These are phyloP conservation scores for Antarctomyces pellizariae DNA, from an alignment of 495 filamentous ascomycete genomes.

Conservation along the genomic window DNA sequence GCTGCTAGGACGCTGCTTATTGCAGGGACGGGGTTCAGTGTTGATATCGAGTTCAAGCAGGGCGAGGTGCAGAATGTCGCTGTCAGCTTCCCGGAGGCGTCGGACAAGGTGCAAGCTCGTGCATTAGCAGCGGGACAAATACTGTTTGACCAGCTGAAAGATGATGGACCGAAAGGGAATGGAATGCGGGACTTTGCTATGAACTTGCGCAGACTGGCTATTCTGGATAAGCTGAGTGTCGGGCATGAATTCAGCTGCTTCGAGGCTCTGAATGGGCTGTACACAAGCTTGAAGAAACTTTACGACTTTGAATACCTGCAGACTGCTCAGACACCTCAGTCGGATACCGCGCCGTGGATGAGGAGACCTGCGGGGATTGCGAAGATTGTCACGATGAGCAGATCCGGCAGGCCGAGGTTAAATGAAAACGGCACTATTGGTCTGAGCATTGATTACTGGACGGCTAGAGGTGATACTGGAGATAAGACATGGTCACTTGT, in stretches of 20 bases:
- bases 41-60: slow-evolving; percentile 28
- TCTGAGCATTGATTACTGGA: slow-evolving; percentile 72
- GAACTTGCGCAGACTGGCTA: slow-evolving; percentile 60
- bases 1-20: slow-evolving; percentile 36
- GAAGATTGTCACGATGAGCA: slow-evolving; percentile 33
- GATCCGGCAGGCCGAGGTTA: slow-evolving; percentile 57
- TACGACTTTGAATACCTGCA: slow-evolving; percentile 32
- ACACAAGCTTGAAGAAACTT: slow-evolving; percentile 35
- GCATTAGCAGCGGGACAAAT: slow-evolving; percentile 26
- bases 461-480: slow-evolving; percentile 21
- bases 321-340: too few species aligned
- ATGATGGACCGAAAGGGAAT: slow-evolving; percentile 21
- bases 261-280: slow-evolving; percentile 67
- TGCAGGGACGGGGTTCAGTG: slow-evolving; percentile 36
- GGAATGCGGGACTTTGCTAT: slow-evolving; percentile 50
- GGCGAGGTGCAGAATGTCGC: slow-evolving; percentile 25
- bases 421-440: slow-evolving; percentile 51
- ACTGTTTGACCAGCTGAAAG: slow-evolving; percentile 25
- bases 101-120: slow-evolving; percentile 24
- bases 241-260: slow-evolving; percentile 59
- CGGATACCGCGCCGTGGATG: too few species aligned
- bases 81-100: slow-evolving; percentile 21
- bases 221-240: slow-evolving; percentile 55
- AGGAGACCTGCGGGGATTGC: too few species aligned
- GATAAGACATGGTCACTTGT: slow-evolving; percentile 31